A percentile compares a stretch with the other conserved stretches of the same genome.
Conservation (phyloP, 2,329 filamentous ascomycete species). For the Raffaelea arxii region DNA sequence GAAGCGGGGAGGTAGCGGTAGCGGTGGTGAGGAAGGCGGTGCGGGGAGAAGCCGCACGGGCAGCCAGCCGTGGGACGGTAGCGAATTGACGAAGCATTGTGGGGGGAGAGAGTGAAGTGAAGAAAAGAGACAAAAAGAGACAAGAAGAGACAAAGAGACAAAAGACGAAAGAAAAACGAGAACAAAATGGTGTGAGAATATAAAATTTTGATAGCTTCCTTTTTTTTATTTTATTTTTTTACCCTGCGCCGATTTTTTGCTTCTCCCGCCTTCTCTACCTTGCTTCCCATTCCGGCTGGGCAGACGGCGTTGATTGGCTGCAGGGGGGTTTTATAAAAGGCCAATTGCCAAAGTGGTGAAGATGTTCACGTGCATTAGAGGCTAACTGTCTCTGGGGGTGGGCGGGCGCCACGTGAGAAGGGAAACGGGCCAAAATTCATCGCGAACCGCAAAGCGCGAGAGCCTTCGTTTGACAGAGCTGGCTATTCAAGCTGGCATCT, state of each 20-base stretch:
- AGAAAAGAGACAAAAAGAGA: neutral
- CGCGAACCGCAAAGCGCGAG: no score
- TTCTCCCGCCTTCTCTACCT: neutral
- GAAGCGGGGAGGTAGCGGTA: slow-evolving; percentile 14
- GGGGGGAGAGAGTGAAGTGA: neutral
- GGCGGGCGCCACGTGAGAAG: no score
- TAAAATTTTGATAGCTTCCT: neutral
- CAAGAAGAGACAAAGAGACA: neutral
- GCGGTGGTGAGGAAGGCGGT: neutral
- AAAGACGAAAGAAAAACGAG: neutral
- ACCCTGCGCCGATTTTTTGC: neutral
- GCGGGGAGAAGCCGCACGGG: slow-evolving; percentile 3
- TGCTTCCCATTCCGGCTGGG: neutral
- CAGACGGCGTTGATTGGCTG: slow-evolving; percentile 1
- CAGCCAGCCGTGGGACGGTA: slow-evolving; percentile 6
- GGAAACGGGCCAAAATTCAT: no score
- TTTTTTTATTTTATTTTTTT: slow-evolving; percentile 6
- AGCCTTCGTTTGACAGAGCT: no score
- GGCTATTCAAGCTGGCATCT: no score
- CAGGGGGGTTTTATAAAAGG: no score
- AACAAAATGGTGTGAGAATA: neutral
- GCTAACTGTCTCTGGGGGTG: no score
- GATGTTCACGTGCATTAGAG: no score
- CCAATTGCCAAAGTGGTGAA: no score
- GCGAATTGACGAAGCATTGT: slow-evolving; percentile 10